phyloP scores from a whole-genome alignment of 208 protist species.

The Lotmaria passim region DNA sequence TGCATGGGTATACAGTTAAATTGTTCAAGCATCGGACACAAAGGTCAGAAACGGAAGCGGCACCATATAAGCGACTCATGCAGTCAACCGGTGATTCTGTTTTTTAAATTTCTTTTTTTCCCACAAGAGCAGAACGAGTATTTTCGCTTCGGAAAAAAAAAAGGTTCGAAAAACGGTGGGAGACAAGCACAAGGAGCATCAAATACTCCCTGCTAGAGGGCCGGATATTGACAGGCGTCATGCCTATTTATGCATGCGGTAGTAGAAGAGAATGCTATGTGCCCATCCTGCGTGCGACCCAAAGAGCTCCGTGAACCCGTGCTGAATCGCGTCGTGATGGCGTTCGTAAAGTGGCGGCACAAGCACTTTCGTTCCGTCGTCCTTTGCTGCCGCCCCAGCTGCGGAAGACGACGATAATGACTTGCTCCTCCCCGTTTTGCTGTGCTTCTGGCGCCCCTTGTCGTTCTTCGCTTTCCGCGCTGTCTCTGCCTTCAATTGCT shows the following conservation, averaged over 20 bases:
- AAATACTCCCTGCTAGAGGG: too few relatives aligned
- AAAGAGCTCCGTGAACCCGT: conserved; percentile 62
- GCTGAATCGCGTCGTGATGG: conserved; percentile 81
- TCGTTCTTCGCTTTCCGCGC: conserved; percentile 9
- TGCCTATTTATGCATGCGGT: conserved; percentile 37
- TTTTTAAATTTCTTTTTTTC: too few relatives aligned
- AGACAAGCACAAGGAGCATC: too few relatives aligned
- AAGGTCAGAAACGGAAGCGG: conserved; percentile 17
- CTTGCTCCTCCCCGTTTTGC: conserved; percentile 2
- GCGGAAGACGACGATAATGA: too few relatives aligned
- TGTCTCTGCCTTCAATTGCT: background rate
- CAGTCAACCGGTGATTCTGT: too few relatives aligned
- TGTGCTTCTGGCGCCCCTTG: too few relatives aligned
- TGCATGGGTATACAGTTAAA: too few relatives aligned
- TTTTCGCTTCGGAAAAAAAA: too few relatives aligned
- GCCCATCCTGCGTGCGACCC: conserved; percentile 75
- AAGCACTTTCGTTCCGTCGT: background rate
- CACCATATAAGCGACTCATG: too few relatives aligned
- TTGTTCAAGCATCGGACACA: background rate
- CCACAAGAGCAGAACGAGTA: too few relatives aligned
- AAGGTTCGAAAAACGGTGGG: conserved; percentile 17
- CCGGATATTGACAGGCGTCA: too few relatives aligned
- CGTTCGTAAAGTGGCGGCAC: conserved; percentile 39
- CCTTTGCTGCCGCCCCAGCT: background rate
- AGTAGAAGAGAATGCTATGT: conserved; percentile 80